phyloP scores from a whole-genome alignment of 495 filamentous ascomycete genomes.

The Annulohypoxylon moriforme region DNA sequence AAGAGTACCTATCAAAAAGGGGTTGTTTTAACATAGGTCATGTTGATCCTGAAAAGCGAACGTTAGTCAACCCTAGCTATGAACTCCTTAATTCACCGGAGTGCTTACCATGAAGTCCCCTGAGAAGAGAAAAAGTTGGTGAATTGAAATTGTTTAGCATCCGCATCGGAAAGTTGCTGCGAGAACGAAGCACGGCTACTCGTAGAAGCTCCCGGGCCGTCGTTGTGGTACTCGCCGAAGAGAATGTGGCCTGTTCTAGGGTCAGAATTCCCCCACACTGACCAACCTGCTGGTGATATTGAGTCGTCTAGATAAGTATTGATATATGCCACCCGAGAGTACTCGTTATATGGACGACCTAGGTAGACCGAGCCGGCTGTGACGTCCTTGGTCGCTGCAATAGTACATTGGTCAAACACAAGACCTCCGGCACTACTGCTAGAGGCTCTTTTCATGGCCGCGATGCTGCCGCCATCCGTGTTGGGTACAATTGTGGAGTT shows the following conservation, averaged over 20 bases:
- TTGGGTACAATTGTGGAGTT: constrained; percentile 48
- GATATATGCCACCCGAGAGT: constrained; percentile 42
- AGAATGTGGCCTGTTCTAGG: constrained; percentile 29
- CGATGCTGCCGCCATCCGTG: constrained; percentile 42
- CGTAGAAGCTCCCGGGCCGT: constrained; percentile 35
- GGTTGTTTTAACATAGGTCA: constrained; percentile 18
- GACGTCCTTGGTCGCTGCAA: constrained; percentile 24
- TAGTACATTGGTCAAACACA: constrained; percentile 50
- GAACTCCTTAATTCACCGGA: not conserved
- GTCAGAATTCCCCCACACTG: constrained; percentile 34
- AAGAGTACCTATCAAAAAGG: constrained; percentile 12
- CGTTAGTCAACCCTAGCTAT: not conserved
- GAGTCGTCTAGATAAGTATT: constrained; percentile 39
- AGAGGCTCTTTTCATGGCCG: constrained; percentile 46
- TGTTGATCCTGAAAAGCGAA: constrained; percentile 21
- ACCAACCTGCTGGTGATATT: constrained; percentile 42
- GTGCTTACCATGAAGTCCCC: constrained; percentile 31
- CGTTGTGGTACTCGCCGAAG: constrained; percentile 45
- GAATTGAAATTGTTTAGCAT: constrained; percentile 30
- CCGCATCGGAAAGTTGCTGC: constrained; percentile 32
- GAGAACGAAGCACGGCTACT: constrained; percentile 31
- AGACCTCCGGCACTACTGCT: constrained; percentile 44
- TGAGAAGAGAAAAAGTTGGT: constrained; percentile 31
- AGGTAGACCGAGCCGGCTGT: constrained; percentile 30
- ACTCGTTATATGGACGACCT: constrained; percentile 42